Percentiles rank a stretch among this genome's conserved stretches.
These are phyloP conservation scores for Ceratocystis harringtonii DNA, from an alignment of 2,329 filamentous ascomycete species.

Conservation along the genomic window DNA sequence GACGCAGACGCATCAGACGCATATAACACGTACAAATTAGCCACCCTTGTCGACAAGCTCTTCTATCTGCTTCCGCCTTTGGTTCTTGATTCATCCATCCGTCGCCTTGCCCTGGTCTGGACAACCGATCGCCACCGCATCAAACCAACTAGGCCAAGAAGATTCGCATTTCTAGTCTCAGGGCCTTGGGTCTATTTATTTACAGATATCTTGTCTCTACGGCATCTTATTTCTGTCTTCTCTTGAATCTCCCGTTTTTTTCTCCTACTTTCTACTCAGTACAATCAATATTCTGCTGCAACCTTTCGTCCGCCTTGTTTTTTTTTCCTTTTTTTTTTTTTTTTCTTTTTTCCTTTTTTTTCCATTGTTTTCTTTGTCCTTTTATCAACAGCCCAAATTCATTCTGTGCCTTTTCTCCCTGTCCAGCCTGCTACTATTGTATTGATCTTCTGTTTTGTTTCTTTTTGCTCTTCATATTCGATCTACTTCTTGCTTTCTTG, in stretches of 20 bases:
- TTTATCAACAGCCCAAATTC: neutral
- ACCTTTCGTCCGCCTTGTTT: neutral
- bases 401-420: neutral
- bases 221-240: neutral
- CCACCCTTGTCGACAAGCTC: neutral
- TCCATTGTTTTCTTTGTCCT: neutral
- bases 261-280: neutral
- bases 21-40: neutral
- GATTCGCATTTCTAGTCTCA: neutral
- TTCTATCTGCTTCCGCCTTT: neutral
- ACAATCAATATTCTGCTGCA: neutral
- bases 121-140: slow-evolving; percentile 2
- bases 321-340: too few relatives aligned
- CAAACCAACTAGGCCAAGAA: neutral
- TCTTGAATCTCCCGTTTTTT: neutral
- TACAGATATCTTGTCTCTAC: neutral
- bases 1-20: neutral
- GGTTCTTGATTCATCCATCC: neutral
- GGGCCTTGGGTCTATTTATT: neutral
- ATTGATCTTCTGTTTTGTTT: neutral
- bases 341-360: neutral
- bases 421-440: neutral
- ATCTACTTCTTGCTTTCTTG: neutral
- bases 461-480: neutral
- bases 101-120: neutral